A percentile compares a stretch with the other conserved stretches of the same genome.
phyloP scores from a whole-genome alignment of 495 filamentous ascomycete genomes.

The Friedmanniomyces simplex region DNA sequence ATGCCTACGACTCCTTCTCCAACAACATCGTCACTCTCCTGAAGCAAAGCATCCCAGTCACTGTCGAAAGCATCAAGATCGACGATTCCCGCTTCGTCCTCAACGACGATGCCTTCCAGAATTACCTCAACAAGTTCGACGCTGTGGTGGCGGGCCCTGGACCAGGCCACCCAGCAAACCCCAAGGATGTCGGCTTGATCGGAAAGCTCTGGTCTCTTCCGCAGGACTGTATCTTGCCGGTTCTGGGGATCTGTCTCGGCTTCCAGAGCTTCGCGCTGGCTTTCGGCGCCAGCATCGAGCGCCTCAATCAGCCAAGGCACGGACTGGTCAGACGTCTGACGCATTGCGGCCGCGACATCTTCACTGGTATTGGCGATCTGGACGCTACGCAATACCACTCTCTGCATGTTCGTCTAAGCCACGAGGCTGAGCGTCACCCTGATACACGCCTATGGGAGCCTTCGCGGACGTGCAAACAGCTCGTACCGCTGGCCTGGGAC shows the following conservation, averaged over 20 bases:
- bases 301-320: conserved; percentile 60
- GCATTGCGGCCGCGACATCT: conserved; percentile 43
- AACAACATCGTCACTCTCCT: conserved; percentile 83
- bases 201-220: conserved; percentile 60
- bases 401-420: conserved; percentile 45
- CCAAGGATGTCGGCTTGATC: conserved; percentile 70
- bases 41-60: conserved; percentile 48
- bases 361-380: conserved; percentile 35
- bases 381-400: conserved; percentile 83
- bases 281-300: conserved; percentile 54
- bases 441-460: conserved; percentile 24
- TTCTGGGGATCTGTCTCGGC: conserved; percentile 84
- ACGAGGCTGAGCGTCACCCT: neutral
- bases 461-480: conserved; percentile 8
- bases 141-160: conserved; percentile 75
- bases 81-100: conserved; percentile 18
- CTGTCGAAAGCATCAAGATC: conserved; percentile 54
- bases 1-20: conserved; percentile 92
- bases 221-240: conserved; percentile 50
- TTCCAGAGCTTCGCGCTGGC: conserved; percentile 72
- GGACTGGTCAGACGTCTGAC: conserved; percentile 61
- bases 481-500: conserved; percentile 61
- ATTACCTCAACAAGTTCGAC: conserved; percentile 51
- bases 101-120: conserved; percentile 16
- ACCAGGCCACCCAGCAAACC: conserved; percentile 47